These are phyloP conservation scores for Leptographium radiaticola DNA, from an alignment of 2,329 filamentous ascomycete genomes.

Conservation along the genomic window DNA sequence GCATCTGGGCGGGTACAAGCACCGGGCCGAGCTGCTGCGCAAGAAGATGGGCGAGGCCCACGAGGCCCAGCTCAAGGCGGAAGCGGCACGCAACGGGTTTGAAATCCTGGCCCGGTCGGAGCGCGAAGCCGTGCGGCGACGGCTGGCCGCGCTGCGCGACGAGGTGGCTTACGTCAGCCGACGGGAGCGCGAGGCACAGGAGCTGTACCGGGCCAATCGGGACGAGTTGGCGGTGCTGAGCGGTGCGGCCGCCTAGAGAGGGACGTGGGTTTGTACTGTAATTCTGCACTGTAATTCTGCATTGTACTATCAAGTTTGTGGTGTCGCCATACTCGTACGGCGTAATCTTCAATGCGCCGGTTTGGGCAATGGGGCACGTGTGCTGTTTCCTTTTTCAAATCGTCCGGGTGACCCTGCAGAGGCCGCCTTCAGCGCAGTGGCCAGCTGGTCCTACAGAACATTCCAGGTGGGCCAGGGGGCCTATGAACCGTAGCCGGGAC, in stretches of 20 bases:
- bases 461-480: not conserved
- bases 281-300: too few relatives aligned
- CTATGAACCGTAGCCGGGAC: not conserved
- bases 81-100: conserved; percentile 54
- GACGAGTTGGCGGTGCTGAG: conserved; percentile 61
- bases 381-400: not conserved
- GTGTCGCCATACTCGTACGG: not conserved
- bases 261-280: too few relatives aligned
- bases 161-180: conserved; percentile 71
- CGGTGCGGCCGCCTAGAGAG: not conserved
- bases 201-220: conserved; percentile 61
- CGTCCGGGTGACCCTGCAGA: conserved; percentile 1
- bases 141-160: conserved; percentile 64
- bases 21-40: conserved; percentile 66
- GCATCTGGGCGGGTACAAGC: conserved; percentile 80
- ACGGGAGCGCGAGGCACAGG: conserved; percentile 82
- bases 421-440: not conserved
- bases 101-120: conserved; percentile 67
- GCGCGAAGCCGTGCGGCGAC: conserved; percentile 57
- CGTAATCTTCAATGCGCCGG: not conserved
- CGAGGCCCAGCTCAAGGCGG: conserved; percentile 60
- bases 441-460: not conserved
- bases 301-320: not conserved
- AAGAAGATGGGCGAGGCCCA: conserved; percentile 68
- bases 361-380: conserved; percentile 5